phyloP scores from a whole-genome alignment of 148 eudicot genomes.

The Spergularia marina region DNA sequence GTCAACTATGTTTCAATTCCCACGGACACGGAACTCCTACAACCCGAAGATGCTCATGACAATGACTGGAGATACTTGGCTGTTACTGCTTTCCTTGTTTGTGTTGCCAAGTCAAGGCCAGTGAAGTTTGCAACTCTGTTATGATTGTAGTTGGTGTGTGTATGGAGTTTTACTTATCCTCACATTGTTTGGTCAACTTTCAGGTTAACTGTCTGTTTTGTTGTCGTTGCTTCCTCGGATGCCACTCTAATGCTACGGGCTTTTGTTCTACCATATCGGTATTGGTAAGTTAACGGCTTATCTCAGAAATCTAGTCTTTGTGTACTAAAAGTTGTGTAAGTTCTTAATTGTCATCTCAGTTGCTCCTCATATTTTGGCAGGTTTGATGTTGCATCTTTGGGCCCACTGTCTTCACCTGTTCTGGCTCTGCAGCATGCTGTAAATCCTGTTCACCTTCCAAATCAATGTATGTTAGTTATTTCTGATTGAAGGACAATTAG shows the following conservation, averaged over 20 bases:
- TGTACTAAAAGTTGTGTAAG: not conserved
- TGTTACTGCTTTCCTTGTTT: slow-evolving; percentile 89
- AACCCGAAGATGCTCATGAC: slow-evolving; percentile 45
- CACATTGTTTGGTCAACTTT: slow-evolving; percentile 24
- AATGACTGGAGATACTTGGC: slow-evolving; percentile 98
- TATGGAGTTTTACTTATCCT: slow-evolving; percentile 16
- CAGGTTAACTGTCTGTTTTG: slow-evolving; percentile 87
- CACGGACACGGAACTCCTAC: slow-evolving; percentile 26
- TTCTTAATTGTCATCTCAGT: slow-evolving; percentile 13
- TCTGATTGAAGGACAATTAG: not conserved
- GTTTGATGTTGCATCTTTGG: slow-evolving; percentile 89
- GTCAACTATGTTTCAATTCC: slow-evolving; percentile 24
- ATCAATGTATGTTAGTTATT: slow-evolving; percentile 43
- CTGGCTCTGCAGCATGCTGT: slow-evolving; percentile 76
- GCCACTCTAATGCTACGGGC: slow-evolving; percentile 90
- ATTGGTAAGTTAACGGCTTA: slow-evolving; percentile 52
- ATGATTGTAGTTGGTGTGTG: not conserved
- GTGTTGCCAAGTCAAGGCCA: slow-evolving; percentile 56
- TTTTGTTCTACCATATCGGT: slow-evolving; percentile 79
- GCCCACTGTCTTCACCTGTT: slow-evolving; percentile 75
- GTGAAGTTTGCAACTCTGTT: slow-evolving; percentile 15
- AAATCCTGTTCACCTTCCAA: slow-evolving; percentile 42
- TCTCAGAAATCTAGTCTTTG: not conserved
- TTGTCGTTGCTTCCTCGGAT: slow-evolving; percentile 91
- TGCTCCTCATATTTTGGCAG: slow-evolving; percentile 40